Evolutionary conservation across 2,329 filamentous ascomycete species (phyloP).

Genomic region (Elsinoe australis): DNA sequence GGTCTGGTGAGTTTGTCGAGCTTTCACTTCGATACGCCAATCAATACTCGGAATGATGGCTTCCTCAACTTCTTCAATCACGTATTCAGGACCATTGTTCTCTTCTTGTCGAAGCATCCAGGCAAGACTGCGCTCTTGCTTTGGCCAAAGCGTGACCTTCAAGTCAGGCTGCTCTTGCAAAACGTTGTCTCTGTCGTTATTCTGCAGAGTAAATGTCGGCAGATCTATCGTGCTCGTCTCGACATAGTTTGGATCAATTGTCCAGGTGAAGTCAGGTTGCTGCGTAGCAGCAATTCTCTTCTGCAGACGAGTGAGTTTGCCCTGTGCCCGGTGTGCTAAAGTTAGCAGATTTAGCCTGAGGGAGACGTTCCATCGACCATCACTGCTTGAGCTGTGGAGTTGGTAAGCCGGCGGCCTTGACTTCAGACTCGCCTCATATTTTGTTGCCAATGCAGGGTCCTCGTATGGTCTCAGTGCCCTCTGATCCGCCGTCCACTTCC

Average conservation of each 20-base stretch:
- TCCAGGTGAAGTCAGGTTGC: neutral
- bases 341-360: conserved; percentile 24
- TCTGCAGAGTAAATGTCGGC: conserved; percentile 40
- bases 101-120: conserved; percentile 56
- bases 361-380: conserved; percentile 22
- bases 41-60: conserved; percentile 36
- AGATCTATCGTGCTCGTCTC: conserved; percentile 40
- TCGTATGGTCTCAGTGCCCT: conserved; percentile 41
- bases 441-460: conserved; percentile 42
- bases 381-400: neutral
- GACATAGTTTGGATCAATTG: conserved; percentile 1
- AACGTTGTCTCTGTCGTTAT: conserved; percentile 27
- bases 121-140: conserved; percentile 48
- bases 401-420: conserved; percentile 33
- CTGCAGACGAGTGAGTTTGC: conserved; percentile 17
- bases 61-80: conserved; percentile 52
- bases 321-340: conserved; percentile 27
- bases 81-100: conserved; percentile 34
- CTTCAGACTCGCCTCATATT: conserved; percentile 47
- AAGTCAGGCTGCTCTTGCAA: conserved; percentile 31
- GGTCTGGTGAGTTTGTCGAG: conserved; percentile 35
- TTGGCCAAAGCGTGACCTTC: conserved; percentile 37
- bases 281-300: conserved; percentile 21
- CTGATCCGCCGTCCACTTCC: conserved; percentile 29
- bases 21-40: conserved; percentile 52